A percentile compares a stretch with the other conserved stretches of the same genome.
phyloP scores from a whole-genome alignment of 1,284 basidiomycete genomes.

The Boletus albobrunnescens region DNA sequence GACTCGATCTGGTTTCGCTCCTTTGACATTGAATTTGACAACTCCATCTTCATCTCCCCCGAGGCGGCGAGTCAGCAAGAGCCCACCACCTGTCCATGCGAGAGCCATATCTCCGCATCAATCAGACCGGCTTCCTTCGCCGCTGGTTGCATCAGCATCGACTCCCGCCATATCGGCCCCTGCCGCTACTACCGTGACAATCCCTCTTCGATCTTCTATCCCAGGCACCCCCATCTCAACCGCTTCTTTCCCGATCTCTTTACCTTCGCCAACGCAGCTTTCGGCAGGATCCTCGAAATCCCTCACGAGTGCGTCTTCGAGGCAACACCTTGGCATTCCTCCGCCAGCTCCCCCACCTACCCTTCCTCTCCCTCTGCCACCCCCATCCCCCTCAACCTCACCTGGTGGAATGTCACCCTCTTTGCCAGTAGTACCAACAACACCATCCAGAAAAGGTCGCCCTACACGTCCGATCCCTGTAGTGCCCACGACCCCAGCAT shows the following conservation, averaged over 20 bases:
- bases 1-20: conserved; percentile 25
- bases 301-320: conserved; percentile 15
- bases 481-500: conserved; percentile 7
- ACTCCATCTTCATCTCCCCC: conserved; percentile 23
- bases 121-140: conserved; percentile 13
- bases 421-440: not conserved
- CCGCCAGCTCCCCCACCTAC: conserved; percentile 32
- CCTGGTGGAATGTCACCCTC: not conserved
- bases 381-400: conserved; percentile 15
- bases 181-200: conserved; percentile 5
- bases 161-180: conserved; percentile 4
- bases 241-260: conserved; percentile 7
- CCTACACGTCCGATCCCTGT: conserved; percentile 20
- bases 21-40: conserved; percentile 24
- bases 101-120: conserved; percentile 10
- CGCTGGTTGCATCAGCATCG: conserved; percentile 5
- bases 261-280: not conserved
- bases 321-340: conserved; percentile 30
- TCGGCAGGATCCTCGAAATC: conserved; percentile 7
- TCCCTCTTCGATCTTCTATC: conserved; percentile 16
- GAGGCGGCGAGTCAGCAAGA: conserved; percentile 20
- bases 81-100: conserved; percentile 23
- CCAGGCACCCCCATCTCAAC: conserved; percentile 24
- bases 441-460: conserved; percentile 7
- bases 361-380: conserved; percentile 29